Base-by-base conservation (phyloP, 2,329 filamentous ascomycete genomes). In the Claviceps spartinae region DNA sequence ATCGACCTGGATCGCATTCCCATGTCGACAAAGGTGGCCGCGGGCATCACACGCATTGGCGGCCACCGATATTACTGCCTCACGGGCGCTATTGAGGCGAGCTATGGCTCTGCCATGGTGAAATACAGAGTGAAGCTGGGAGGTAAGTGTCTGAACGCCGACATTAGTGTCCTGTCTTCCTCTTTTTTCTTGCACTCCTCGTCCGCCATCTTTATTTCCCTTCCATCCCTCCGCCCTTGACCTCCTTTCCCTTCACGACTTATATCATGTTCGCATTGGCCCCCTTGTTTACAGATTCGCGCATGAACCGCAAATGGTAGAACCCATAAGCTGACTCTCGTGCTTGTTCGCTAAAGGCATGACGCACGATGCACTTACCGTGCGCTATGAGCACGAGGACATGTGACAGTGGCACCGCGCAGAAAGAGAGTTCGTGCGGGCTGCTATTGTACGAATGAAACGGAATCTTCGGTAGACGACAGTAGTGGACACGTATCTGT, bases 91-190 rank as follows among this genome's bases (percentile, higher is more conserved):
- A 68, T 69, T 38, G 65, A 69, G 48, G 67, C 66, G 49, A 62
- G 57, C 34, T 69, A 69, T 53, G 65, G 61, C n/a, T 68, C 67
- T 47, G 67, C 67, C 48, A 65, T 67, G 57, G 63, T 69, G 52
- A 68, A 64, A 14, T 69, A 69, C 55, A 60, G 58, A 5, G 62
- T 66, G 8, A 66, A 68, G 52, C 64, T 69, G 41, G 67, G 65
- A 62, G 67, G 67, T 67, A 53, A 56, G 62, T 53, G 26, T 37
- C 30, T 18, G 13, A 34, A 41, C 18, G 30, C 30, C 30, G 30
- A 34, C 30, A 11, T 34, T 4, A 11, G 2, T 11, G 9, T 34
- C 30, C 30, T 34, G 3, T 34, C 9, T 34, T 34, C 11, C 9
- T 34, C 9, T 1, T 34, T 11, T 34, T 4, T 34, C 4, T 2